phyloP scores from a whole-genome alignment of 345 rosid species.

The Iberis pinnata region DNA sequence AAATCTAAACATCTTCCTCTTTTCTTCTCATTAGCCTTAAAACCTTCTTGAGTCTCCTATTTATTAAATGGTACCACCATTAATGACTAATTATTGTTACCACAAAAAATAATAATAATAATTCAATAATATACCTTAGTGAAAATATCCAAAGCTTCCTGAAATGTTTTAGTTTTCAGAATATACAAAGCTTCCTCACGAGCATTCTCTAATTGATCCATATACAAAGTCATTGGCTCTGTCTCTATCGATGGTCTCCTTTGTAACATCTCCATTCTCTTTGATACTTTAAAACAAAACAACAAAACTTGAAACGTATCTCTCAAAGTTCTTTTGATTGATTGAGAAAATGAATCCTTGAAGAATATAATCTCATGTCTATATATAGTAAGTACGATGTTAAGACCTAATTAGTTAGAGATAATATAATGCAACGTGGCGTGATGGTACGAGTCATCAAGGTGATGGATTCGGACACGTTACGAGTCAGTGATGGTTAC shows the following conservation, averaged over 20 bases:
- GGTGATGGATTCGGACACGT: conserved; percentile 25
- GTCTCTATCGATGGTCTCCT: conserved; percentile 30
- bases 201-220: conserved; percentile 23
- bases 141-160: conserved; percentile 30
- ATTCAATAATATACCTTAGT: conserved; percentile 18
- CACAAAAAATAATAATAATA: not conserved
- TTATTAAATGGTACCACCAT: not conserved
- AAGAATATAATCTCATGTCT: not conserved
- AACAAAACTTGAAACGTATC: not conserved
- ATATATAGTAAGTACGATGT: not conserved
- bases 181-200: conserved; percentile 27
- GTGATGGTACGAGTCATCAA: conserved; percentile 6
- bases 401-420: too few species aligned
- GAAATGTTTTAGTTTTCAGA: conserved; percentile 22
- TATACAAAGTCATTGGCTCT: conserved; percentile 28
- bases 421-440: conserved; percentile 29
- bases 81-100: not conserved
- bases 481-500: conserved; percentile 5
- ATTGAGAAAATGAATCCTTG: not conserved
- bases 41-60: conserved; percentile 21
- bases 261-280: conserved; percentile 22
- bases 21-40: not conserved
- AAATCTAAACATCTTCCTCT: conserved; percentile 4
- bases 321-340: not conserved
- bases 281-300: not conserved